Base-by-base conservation (phyloP, 1,139 yeast genomes). In the Suhomyces bribrorum region DNA sequence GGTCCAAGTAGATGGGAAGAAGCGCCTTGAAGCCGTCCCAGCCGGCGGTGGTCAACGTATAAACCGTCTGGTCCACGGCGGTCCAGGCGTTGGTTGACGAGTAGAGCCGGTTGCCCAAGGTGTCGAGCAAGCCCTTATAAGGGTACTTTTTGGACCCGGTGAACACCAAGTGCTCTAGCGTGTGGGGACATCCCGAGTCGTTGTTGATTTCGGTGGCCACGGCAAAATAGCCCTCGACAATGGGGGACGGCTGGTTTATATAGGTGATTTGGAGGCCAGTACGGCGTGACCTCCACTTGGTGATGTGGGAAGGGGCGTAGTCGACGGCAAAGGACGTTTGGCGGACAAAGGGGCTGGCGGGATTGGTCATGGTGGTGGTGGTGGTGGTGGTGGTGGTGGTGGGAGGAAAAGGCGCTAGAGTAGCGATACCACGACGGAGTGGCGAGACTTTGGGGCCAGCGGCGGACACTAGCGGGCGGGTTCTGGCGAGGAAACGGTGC, bases 81-180 rank as follows among this genome's bases (percentile, higher is more conserved):
- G 99, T 92, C 97, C 97, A 90, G 0, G 99, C 99, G 57, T 94
- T 94, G 1, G 98, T 94, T 7, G 81, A 74, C 1, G 96, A 86
- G 61, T 85, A 85, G 49, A 89, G 82, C 41, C 88, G 66, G 56
- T 89, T 88, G 5, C 97, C 96, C 40, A 90, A 73, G 7, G 82
- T 82, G 54, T 94, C 98, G 34, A 94, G 69, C 37, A 90, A 68
- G 4, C 98, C 98, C 61, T 92, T 92, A 60, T 83, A 90, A 0
- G 98, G 98, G 51, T 82, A 88, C 43, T 82, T 80, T 45, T 83
- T 72, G 3, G 96, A 86, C 0, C 99, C 99, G 95, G 90, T 86
- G 58, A 94, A 94, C 29, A 92, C 75, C 56, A 94, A 70, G 64
- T 94, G 99, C 62, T 94, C 98, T 39, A 94, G 66, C 1, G 99